phyloP scores from a whole-genome alignment of 352 stramenopile species.

The Phytopythium delawarense region DNA sequence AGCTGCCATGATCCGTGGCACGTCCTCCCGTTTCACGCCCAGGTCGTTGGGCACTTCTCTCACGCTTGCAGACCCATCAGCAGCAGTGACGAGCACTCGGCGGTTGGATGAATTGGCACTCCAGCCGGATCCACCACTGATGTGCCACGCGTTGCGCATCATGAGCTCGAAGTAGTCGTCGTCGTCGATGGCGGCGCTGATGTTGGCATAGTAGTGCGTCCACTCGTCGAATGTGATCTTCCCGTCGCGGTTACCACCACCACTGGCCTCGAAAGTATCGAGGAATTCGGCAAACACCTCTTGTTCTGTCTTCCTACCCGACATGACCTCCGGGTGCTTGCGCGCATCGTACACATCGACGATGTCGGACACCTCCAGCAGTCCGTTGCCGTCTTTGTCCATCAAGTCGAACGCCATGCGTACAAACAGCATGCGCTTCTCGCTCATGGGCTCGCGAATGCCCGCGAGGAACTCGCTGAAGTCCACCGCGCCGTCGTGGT shows the following conservation, averaged over 20 bases:
- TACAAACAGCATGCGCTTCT: conserved; percentile 71
- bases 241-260: conserved; percentile 40
- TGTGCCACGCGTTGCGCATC: conserved; percentile 85
- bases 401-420: conserved; percentile 86
- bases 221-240: conserved; percentile 58
- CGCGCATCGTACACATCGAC: conserved; percentile 77
- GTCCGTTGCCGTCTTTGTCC: conserved; percentile 71
- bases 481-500: conserved; percentile 80
- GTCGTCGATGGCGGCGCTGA: conserved; percentile 85
- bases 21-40: conserved; percentile 27
- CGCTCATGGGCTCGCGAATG: conserved; percentile 80
- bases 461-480: conserved; percentile 84
- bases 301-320: conserved; percentile 67
- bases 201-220: conserved; percentile 88
- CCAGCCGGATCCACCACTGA: conserved; percentile 46
- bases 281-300: conserved; percentile 82
- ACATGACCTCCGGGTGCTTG: conserved; percentile 81
- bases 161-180: conserved; percentile 93
- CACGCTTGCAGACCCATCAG: conserved; percentile 43
- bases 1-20: conserved; percentile 23
- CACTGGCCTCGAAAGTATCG: conserved; percentile 67
- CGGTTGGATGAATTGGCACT: conserved; percentile 57
- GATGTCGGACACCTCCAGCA: conserved; percentile 69
- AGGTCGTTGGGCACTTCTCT: conserved; percentile 46
- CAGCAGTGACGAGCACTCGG: conserved; percentile 57